Evolutionary conservation across 1,284 basidiomycete genomes (phyloP).

Genomic region (Fomitopsis pinicola): DNA sequence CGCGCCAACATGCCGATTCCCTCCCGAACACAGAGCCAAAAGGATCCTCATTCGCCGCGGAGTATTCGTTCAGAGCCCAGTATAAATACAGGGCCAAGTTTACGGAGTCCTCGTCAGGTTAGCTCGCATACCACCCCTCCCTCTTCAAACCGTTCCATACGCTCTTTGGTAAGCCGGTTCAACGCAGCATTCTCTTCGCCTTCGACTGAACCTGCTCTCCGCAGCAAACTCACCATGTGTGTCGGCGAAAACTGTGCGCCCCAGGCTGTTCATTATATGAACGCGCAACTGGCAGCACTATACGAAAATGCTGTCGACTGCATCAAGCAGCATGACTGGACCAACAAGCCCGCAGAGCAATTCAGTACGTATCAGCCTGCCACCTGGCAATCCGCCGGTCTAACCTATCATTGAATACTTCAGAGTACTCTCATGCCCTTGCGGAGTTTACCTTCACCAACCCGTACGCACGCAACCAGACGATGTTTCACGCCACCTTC

Average conservation of each 20-base stretch:
- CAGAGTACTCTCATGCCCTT: conserved; percentile 18
- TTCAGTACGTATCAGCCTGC: conserved; percentile 5
- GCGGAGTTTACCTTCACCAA: conserved; percentile 18
- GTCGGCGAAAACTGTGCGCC: conserved; percentile 27
- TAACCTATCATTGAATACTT: neutral
- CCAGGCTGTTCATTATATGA: conserved; percentile 26
- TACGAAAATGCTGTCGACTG: conserved; percentile 24
- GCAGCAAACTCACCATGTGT: conserved; percentile 21
- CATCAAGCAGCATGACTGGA: conserved; percentile 16
- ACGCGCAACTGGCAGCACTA: conserved; percentile 26
- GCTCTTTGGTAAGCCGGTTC: neutral
- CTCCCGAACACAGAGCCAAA: neutral
- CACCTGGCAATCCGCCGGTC: neutral
- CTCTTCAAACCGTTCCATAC: neutral
- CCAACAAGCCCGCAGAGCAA: conserved; percentile 11
- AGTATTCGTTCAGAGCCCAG: neutral
- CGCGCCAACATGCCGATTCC: neutral
- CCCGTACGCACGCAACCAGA: conserved; percentile 6
- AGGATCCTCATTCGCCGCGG: neutral
- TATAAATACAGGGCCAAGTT: neutral
- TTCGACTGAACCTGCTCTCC: neutral
- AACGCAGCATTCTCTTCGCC: neutral
- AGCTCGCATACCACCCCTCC: neutral
- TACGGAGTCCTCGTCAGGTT: neutral
- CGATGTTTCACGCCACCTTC: conserved; percentile 22